These are phyloP conservation scores for Paraleonurus japonicus DNA, from an alignment of 257 asterid genomes.

Conservation along the genomic window DNA sequence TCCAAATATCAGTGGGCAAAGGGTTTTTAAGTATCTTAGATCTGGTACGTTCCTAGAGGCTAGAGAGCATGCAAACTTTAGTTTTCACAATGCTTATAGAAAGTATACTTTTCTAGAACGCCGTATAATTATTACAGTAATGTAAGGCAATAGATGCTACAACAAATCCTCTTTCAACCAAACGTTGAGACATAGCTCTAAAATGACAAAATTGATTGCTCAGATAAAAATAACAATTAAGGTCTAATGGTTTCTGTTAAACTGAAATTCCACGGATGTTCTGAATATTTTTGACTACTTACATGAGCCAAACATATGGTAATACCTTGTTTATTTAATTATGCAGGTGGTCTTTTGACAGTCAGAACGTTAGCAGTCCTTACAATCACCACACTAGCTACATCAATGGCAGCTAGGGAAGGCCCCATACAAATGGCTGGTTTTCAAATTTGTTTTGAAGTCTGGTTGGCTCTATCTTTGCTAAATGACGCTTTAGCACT, in stretches of 20 bases:
- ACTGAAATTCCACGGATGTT: not conserved
- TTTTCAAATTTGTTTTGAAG: slow-evolving; percentile 81
- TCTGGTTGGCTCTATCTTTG: slow-evolving; percentile 93
- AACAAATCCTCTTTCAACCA: not conserved
- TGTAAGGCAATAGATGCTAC: not conserved
- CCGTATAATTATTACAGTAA: not conserved
- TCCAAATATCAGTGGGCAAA: slow-evolving; percentile 62
- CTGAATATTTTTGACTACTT: not conserved
- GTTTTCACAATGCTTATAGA: not conserved
- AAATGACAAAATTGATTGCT: slow-evolving; percentile 8
- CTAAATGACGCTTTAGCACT: slow-evolving; percentile 95
- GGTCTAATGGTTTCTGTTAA: not conserved
- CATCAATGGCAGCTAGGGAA: slow-evolving; percentile 89
- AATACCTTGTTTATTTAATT: slow-evolving; percentile 25
- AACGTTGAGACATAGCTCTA: slow-evolving; percentile 24
- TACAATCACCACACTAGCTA: slow-evolving; percentile 73
- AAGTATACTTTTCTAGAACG: not conserved
- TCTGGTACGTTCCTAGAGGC: slow-evolving; percentile 53
- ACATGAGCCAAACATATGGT: slow-evolving; percentile 12
- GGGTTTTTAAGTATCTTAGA: slow-evolving; percentile 67
- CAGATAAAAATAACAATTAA: not conserved
- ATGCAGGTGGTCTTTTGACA: slow-evolving; percentile 73
- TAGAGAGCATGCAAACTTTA: slow-evolving; percentile 4
- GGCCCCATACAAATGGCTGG: slow-evolving; percentile 92
- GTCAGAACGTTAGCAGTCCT: slow-evolving; percentile 83